Conservation (phyloP, 345 rosid genomes). For the Cochlearia excelsa region DNA sequence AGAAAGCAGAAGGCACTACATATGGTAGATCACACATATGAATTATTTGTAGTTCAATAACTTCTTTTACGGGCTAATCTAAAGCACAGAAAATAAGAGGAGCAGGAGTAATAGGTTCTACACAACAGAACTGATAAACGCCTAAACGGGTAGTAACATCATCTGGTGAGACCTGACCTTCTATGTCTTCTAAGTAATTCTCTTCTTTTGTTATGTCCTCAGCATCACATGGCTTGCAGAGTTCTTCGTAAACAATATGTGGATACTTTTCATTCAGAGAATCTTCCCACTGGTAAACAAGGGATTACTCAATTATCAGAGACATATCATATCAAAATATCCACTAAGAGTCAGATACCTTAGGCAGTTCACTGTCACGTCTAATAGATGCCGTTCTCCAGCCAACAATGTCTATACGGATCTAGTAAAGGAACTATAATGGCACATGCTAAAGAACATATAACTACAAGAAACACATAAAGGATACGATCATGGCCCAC, state of each 20-base stretch:
- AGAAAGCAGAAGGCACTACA: slow-evolving; percentile 5
- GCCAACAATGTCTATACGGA: slow-evolving; percentile 75
- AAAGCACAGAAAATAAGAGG: slow-evolving; percentile 2
- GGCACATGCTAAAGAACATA: slow-evolving; percentile 11
- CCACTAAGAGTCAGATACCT: slow-evolving; percentile 45
- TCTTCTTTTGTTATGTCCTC: slow-evolving; percentile 44
- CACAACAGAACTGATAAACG: slow-evolving; percentile 1
- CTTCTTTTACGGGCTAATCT: slow-evolving; percentile 19
- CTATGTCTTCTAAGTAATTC: slow-evolving; percentile 54
- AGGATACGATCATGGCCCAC: slow-evolving; percentile 91
- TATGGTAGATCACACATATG: not conserved
- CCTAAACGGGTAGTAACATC: not conserved
- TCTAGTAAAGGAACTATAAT: slow-evolving; percentile 42
- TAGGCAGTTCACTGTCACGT: slow-evolving; percentile 74
- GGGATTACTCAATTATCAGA: slow-evolving; percentile 5
- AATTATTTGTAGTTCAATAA: slow-evolving; percentile 1
- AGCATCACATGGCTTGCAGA: slow-evolving; percentile 63
- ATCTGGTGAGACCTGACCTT: slow-evolving; percentile 49
- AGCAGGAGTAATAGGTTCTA: not conserved
- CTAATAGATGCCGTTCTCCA: slow-evolving; percentile 98
- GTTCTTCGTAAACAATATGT: slow-evolving; percentile 86
- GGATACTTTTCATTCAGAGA: slow-evolving; percentile 71
- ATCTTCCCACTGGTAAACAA: slow-evolving; percentile 63
- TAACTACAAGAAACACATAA: slow-evolving; percentile 17
- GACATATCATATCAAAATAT: slow-evolving; percentile 11